A percentile compares a stretch with the other conserved stretches of the same genome.
Conservation (phyloP, 2,329 filamentous ascomycete genomes). For the Xylariaceae sp. region DNA sequence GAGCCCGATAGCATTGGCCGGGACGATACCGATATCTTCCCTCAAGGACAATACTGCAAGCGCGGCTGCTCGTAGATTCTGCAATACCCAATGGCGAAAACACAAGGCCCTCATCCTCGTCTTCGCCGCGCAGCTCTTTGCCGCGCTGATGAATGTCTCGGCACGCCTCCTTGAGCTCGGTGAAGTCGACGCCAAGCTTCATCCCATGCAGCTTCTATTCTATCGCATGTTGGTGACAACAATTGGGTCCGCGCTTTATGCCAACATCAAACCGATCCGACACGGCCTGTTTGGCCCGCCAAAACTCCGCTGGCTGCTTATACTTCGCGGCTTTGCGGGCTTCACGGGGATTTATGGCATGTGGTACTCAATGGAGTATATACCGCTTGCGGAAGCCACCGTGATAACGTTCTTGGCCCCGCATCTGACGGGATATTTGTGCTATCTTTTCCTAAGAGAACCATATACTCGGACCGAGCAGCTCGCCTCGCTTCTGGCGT, state of each 20-base stretch:
- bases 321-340: constrained; percentile 63
- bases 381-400: constrained; percentile 75
- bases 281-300: constrained; percentile 61
- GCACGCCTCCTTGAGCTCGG: constrained; percentile 66
- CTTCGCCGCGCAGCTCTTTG: constrained; percentile 72
- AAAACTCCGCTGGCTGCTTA: constrained; percentile 61
- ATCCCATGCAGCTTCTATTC: constrained; percentile 82
- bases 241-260: constrained; percentile 62
- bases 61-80: constrained; percentile 12
- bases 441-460: constrained; percentile 67
- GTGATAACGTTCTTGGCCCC: constrained; percentile 86
- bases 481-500: constrained; percentile 67
- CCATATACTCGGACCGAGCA: constrained; percentile 75
- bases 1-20: constrained; percentile 5
- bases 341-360: constrained; percentile 74
- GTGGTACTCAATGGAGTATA: constrained; percentile 44
- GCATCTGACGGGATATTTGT: constrained; percentile 72
- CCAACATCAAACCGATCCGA: constrained; percentile 50
- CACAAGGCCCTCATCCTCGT: constrained; percentile 73
- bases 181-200: constrained; percentile 47
- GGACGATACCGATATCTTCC: constrained; percentile 3
- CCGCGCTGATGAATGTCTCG: constrained; percentile 77
- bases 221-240: constrained; percentile 71
- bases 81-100: constrained; percentile 32
- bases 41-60: neutral